Percentiles rank a stretch among this genome's conserved stretches.
Conservation (phyloP, 345 rosid species). For the Camelina neglecta region DNA sequence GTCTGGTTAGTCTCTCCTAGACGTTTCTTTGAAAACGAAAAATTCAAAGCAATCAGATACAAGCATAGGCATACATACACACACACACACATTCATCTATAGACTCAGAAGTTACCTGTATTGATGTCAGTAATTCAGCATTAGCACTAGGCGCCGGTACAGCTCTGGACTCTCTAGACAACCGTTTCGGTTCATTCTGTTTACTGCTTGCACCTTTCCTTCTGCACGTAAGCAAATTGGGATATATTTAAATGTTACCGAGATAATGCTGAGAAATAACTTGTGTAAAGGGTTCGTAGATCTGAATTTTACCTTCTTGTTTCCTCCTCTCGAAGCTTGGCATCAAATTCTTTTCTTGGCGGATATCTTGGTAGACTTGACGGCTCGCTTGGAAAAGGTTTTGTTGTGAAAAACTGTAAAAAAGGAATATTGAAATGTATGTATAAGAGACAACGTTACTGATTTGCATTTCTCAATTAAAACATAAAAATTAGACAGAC, state of each 20-base stretch:
- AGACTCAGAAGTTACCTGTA: constrained; percentile 48
- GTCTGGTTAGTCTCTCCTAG: constrained; percentile 49
- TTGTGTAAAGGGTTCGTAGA: neutral
- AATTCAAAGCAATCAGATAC: constrained; percentile 26
- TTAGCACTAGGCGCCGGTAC: constrained; percentile 62
- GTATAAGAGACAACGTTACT: neutral
- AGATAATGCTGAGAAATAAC: constrained; percentile 13
- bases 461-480: neutral
- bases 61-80: constrained; percentile 4
- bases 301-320: constrained; percentile 52
- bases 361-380: constrained; percentile 66
- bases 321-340: constrained; percentile 60
- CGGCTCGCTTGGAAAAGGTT: constrained; percentile 67
- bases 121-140: constrained; percentile 56
- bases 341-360: constrained; percentile 71
- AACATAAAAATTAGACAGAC: neutral
- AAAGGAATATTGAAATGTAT: neutral
- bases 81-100: constrained; percentile 7
- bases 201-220: constrained; percentile 51
- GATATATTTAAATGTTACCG: constrained; percentile 1
- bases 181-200: constrained; percentile 49
- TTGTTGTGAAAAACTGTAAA: constrained; percentile 57
- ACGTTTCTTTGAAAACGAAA: constrained; percentile 52
- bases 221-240: constrained; percentile 40
- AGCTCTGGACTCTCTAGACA: constrained; percentile 54